phyloP scores from a whole-genome alignment of 768 basidiomycete species.

The Serendipita sp. region DNA sequence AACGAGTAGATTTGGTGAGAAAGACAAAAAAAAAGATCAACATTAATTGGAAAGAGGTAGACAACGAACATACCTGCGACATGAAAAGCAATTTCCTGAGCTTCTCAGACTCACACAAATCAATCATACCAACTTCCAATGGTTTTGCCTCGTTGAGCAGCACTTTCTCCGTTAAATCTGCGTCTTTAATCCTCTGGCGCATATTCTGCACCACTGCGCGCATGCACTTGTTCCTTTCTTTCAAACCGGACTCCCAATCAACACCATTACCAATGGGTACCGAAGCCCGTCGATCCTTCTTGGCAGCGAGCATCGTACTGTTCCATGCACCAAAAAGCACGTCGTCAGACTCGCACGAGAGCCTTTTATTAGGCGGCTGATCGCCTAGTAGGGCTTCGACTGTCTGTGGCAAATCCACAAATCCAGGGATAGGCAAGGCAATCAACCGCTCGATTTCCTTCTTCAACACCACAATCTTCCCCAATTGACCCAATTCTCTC shows the following conservation, averaged over 20 bases:
- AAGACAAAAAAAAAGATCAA: not conserved
- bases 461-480: conserved; percentile 30
- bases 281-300: too few species aligned
- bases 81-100: conserved; percentile 38
- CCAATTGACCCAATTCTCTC: conserved; percentile 28
- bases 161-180: conserved; percentile 15
- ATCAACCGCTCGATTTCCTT: conserved; percentile 29
- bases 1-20: not conserved
- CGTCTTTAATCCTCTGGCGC: conserved; percentile 17
- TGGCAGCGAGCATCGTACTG: not conserved
- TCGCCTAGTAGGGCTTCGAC: conserved; percentile 19
- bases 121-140: conserved; percentile 29
- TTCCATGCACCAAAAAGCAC: conserved; percentile 24
- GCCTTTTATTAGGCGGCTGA: conserved; percentile 1
- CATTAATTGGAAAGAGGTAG: too few species aligned
- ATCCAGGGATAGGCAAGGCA: conserved; percentile 32
- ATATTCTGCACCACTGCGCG: conserved; percentile 23
- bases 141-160: conserved; percentile 30
- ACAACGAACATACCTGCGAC: conserved; percentile 27
- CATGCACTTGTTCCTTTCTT: conserved; percentile 23
- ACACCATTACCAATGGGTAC: conserved; percentile 14
- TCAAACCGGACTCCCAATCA: not conserved
- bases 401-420: conserved; percentile 32
- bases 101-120: conserved; percentile 26
- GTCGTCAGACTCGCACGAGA: conserved; percentile 25